Percentiles rank a stretch among this genome's conserved stretches.
Conservation (phyloP, 2,329 filamentous ascomycete species). For the Fusarium sp. region DNA sequence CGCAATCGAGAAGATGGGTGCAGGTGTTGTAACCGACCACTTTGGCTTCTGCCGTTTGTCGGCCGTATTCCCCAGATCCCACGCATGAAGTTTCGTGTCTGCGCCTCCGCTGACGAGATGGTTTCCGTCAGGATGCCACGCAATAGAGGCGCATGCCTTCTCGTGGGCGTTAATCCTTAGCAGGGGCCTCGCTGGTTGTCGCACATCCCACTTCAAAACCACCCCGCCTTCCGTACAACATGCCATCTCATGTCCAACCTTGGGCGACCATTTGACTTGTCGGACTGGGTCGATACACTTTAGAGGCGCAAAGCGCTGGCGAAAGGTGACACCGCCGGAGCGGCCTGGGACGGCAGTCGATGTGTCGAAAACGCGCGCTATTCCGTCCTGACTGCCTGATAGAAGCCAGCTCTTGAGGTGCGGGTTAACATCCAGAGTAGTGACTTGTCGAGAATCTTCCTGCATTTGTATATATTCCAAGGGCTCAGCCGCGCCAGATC, state of each 20-base stretch:
- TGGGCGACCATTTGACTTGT: slow-evolving; percentile 74
- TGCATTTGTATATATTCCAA: slow-evolving; percentile 68
- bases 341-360: slow-evolving; percentile 60
- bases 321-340: slow-evolving; percentile 62
- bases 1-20: slow-evolving; percentile 67
- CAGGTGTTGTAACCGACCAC: slow-evolving; percentile 70
- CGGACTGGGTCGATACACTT: slow-evolving; percentile 60
- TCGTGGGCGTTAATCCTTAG: slow-evolving; percentile 72
- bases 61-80: slow-evolving; percentile 70
- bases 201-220: slow-evolving; percentile 73
- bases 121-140: slow-evolving; percentile 77
- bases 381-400: slow-evolving; percentile 73
- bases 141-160: slow-evolving; percentile 68
- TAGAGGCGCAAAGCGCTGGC: slow-evolving; percentile 56
- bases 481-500: slow-evolving; percentile 56
- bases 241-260: slow-evolving; percentile 70
- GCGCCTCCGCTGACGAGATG: slow-evolving; percentile 73
- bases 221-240: slow-evolving; percentile 73
- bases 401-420: slow-evolving; percentile 68
- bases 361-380: slow-evolving; percentile 71
- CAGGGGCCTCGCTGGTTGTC: slow-evolving; percentile 64
- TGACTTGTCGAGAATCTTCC: slow-evolving; percentile 73
- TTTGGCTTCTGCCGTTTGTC: slow-evolving; percentile 75
- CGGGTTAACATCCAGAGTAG: slow-evolving; percentile 72
- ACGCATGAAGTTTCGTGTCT: slow-evolving; percentile 72